Conservation (phyloP, 2,329 filamentous ascomycete species). For the Elsinoe perseae region DNA sequence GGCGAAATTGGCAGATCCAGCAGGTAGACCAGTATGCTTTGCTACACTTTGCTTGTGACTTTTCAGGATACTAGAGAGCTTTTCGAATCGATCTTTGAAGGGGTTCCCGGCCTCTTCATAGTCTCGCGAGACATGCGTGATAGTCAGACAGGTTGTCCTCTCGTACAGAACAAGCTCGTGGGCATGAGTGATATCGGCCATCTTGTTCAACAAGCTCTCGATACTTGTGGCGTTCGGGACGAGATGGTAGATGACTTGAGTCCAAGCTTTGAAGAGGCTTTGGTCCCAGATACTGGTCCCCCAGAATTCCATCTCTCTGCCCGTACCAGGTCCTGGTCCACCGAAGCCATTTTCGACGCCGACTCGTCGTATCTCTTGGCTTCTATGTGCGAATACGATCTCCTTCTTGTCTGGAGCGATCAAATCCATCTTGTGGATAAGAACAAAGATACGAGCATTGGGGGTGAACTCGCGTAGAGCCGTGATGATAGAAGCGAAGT, state of each 20-base stretch:
- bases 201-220: conserved; percentile 71
- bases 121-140: conserved; percentile 79
- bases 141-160: conserved; percentile 88
- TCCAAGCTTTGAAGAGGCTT: conserved; percentile 96
- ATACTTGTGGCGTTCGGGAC: conserved; percentile 90
- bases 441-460: conserved; percentile 76
- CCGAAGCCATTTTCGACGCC: conserved; percentile 56
- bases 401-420: conserved; percentile 73
- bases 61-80: conserved; percentile 95
- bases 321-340: conserved; percentile 23
- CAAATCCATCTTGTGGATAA: conserved; percentile 98
- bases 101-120: conserved; percentile 67
- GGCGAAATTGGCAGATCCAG: conserved; percentile 71
- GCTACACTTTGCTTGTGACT: conserved; percentile 81
- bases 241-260: conserved; percentile 92
- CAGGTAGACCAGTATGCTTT: conserved; percentile 71
- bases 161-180: conserved; percentile 94
- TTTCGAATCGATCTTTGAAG: conserved; percentile 86
- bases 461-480: conserved; percentile 81
- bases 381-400: conserved; percentile 75
- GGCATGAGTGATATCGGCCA: conserved; percentile 80
- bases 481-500: conserved; percentile 82
- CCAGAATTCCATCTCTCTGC: conserved; percentile 64
- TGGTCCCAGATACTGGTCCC: conserved; percentile 98
- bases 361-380: conserved; percentile 66